Evolutionary conservation across 2,329 filamentous ascomycete species (phyloP).

Genomic region (Exophiala aquamarina): DNA sequence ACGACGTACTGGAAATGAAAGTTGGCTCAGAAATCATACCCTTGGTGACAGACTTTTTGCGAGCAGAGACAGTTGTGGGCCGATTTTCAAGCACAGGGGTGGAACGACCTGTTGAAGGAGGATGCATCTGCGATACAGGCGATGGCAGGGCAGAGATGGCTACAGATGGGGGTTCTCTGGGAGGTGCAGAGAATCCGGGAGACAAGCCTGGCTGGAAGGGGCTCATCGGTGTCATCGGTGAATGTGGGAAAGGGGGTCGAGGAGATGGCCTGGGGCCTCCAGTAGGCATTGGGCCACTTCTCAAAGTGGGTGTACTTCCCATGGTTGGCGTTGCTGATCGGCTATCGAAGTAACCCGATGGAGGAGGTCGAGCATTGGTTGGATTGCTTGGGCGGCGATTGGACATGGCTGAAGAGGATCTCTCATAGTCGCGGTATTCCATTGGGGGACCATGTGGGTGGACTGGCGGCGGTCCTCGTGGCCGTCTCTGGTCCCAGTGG

Average conservation of each 20-base stretch:
- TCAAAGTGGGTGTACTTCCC: constrained; percentile 13
- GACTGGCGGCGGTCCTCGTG: constrained; percentile 20
- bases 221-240: constrained; percentile 31
- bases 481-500: constrained; percentile 2
- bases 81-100: constrained; percentile 28
- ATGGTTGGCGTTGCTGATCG: constrained; percentile 33
- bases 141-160: constrained; percentile 49
- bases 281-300: constrained; percentile 7
- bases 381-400: constrained; percentile 39
- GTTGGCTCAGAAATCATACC: constrained; percentile 62
- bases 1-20: constrained; percentile 53
- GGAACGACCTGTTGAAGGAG: constrained; percentile 44
- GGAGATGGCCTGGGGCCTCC: constrained; percentile 20
- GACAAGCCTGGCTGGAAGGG: constrained; percentile 26
- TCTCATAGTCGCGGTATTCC: constrained; percentile 29
- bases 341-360: constrained; percentile 23
- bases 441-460: constrained; percentile 6
- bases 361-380: constrained; percentile 38
- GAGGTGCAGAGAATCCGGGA: constrained; percentile 11
- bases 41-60: constrained; percentile 62
- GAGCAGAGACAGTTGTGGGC: constrained; percentile 29
- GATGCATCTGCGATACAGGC: constrained; percentile 40
- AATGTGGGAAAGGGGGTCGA: constrained; percentile 23
- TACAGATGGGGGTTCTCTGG: constrained; percentile 48
- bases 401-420: constrained; percentile 40